Evolutionary conservation across 1,139 yeast genomes (phyloP).

Genomic region (Hemisphaericaspora xylofermentans): DNA sequence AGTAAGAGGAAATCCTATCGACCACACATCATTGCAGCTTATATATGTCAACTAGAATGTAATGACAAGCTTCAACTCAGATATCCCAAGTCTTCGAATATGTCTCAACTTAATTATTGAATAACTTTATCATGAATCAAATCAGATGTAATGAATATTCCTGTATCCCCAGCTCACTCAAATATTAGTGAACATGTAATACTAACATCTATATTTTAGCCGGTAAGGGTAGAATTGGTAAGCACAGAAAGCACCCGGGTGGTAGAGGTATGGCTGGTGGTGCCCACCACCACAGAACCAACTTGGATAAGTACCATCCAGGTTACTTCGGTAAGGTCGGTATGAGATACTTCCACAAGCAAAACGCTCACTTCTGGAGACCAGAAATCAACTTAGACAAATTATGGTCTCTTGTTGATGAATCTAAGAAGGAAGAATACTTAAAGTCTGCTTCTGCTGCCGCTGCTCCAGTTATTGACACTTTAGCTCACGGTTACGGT

Average conservation of each 20-base stretch:
- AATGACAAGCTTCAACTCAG: no score
- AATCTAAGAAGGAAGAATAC: slow-evolving; percentile 94
- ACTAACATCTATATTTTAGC: slow-evolving; percentile 55
- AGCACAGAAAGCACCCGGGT: slow-evolving; percentile 99
- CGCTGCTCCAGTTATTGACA: slow-evolving; percentile 98
- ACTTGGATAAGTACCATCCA: slow-evolving; percentile 99
- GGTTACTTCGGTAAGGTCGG: slow-evolving; percentile 99
- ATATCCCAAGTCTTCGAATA: no score
- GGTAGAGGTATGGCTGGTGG: slow-evolving; percentile 99
- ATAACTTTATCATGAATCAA: no score
- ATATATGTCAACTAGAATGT: no score
- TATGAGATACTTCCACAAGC: slow-evolving; percentile 99
- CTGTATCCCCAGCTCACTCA: background rate
- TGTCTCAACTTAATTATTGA: no score
- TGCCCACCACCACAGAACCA: slow-evolving; percentile 99
- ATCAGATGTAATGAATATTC: no score
- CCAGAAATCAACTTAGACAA: slow-evolving; percentile 98
- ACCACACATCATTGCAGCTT: background rate
- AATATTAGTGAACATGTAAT: background rate
- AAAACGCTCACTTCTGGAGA: slow-evolving; percentile 94
- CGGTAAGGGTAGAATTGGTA: slow-evolving; percentile 99
- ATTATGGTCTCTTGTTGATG: slow-evolving; percentile 96
- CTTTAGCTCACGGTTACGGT: slow-evolving; percentile 99
- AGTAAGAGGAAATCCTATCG: background rate
- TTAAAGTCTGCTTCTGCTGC: slow-evolving; percentile 79